Base-by-base conservation (phyloP, 208 protist genomes). In the Crithidia bombi region DNA sequence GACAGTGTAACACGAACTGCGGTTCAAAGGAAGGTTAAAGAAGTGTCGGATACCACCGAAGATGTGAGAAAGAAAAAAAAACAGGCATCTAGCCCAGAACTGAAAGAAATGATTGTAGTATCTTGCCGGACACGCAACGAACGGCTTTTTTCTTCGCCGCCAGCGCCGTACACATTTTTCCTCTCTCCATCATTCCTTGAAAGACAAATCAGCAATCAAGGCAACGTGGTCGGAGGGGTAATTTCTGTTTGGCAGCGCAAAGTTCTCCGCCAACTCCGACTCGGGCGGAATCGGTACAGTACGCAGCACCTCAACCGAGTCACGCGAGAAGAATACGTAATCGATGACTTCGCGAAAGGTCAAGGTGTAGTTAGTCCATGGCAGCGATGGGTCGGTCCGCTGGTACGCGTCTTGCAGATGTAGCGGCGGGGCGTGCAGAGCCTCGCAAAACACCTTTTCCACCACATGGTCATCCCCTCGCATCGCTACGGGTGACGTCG, bases 161-260 rank as follows among this genome's bases (percentile, higher is more conserved):
- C 21, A 23, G 3, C 25, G 15, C 21, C 33, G 44, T n/a, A n/a
- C n/a, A 56, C 38, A 19, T 33, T 25, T 52, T 38, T 6, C 36
- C 9, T 12, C 9, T 12, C 9, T 9, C 43, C 17, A 21, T 19
- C 38, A 68, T 11, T 55, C 30, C 21, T 55, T 82, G 36, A 73
- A 68, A 19, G 51, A 26, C 7, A 96, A 68, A 57, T 97, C 93
- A 0, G 82, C 86, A 21, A 96, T 79, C n/a, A 97, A 74, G n/a
- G 91, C 81, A 30, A 97, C 68, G 62, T 97, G 93, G 65, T 97
- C 93, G 5, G 93, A 97, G 10, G 93, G 91, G 38, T 90, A 96
- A 35, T 83, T 83, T n/a, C 67, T 78, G 64, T 94, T 95, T 0
- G 93, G 93, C n/a, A 97, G 64, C 23, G 91, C 90, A 43, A 89